phyloP scores from a whole-genome alignment of 2,329 filamentous ascomycete species.

The Fusarium annulatum region DNA sequence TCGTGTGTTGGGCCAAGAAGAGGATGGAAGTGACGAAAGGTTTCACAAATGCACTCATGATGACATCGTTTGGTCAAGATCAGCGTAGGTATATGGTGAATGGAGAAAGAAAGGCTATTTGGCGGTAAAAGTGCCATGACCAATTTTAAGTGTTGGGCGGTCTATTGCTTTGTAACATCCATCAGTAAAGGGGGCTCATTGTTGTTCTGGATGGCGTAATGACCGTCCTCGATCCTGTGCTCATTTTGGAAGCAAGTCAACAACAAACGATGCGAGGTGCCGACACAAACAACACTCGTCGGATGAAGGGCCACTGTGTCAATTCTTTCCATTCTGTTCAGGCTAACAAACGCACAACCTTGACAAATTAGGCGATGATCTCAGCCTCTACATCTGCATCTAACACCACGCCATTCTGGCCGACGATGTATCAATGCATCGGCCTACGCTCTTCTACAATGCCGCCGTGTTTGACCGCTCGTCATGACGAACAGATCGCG shows the following conservation, averaged over 20 bases:
- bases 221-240: not conserved
- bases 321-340: no score
- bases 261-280: not conserved
- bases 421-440: no score
- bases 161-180: no score
- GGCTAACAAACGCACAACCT: not conserved
- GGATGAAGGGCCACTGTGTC: no score
- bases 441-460: no score
- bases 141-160: fast-evolving
- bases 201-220: not conserved
- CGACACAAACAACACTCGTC: not conserved
- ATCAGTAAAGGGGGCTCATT: not conserved
- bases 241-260: not conserved
- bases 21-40: not conserved
- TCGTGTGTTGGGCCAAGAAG: not conserved
- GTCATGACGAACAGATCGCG: fast-evolving
- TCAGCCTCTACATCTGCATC: not conserved
- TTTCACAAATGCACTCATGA: not conserved
- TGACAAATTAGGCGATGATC: fast-evolving
- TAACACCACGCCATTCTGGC: not conserved
- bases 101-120: no score
- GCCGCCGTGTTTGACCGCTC: no score
- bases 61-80: not conserved
- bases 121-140: fast-evolving
- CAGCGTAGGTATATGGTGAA: not conserved